A percentile compares a stretch with the other conserved stretches of the same genome.
These are phyloP conservation scores for Euphrasia confusa DNA, from an alignment of 257 asterid genomes.

Conservation along the genomic window DNA sequence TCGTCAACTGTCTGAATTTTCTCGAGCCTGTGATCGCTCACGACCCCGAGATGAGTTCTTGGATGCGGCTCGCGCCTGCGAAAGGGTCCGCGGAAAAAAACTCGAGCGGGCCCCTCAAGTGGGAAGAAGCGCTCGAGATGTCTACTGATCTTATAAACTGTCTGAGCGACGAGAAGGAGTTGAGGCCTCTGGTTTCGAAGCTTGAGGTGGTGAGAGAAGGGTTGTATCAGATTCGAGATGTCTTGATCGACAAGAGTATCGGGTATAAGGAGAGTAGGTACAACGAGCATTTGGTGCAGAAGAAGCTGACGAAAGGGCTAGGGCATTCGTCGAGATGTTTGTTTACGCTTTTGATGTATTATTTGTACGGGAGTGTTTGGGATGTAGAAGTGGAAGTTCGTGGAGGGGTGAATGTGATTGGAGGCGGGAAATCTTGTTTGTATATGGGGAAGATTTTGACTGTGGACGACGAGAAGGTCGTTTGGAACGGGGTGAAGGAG, in stretches of 20 bases:
- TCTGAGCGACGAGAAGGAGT: constrained; percentile 40
- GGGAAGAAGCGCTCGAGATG: constrained; percentile 82
- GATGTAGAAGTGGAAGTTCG: constrained; percentile 74
- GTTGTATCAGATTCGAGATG: constrained; percentile 65
- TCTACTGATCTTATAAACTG: constrained; percentile 51
- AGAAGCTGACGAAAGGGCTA: constrained; percentile 58
- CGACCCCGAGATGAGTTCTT: constrained; percentile 67
- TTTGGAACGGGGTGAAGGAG: constrained; percentile 60
- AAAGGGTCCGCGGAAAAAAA: constrained; percentile 26
- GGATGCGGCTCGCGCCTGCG: constrained; percentile 79
- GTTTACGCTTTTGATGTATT: constrained; percentile 64
- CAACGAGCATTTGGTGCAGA: constrained; percentile 69
- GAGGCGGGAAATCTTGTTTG: constrained; percentile 44
- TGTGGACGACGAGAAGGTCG: constrained; percentile 50
- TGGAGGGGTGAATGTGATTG: constrained; percentile 59
- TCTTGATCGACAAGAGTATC: constrained; percentile 57
- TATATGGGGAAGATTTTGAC: constrained; percentile 79
- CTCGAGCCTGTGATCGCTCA: constrained; percentile 46
- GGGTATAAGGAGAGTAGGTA: constrained; percentile 67
- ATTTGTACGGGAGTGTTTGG: constrained; percentile 50
- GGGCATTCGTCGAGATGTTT: constrained; percentile 78
- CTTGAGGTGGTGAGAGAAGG: constrained; percentile 85
- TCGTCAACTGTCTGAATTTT: constrained; percentile 44
- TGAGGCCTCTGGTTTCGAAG: constrained; percentile 43
- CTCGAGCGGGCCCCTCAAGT: constrained; percentile 35